phyloP scores from a whole-genome alignment of 2,329 filamentous ascomycete genomes.

The Teratosphaeria nubilosa region DNA sequence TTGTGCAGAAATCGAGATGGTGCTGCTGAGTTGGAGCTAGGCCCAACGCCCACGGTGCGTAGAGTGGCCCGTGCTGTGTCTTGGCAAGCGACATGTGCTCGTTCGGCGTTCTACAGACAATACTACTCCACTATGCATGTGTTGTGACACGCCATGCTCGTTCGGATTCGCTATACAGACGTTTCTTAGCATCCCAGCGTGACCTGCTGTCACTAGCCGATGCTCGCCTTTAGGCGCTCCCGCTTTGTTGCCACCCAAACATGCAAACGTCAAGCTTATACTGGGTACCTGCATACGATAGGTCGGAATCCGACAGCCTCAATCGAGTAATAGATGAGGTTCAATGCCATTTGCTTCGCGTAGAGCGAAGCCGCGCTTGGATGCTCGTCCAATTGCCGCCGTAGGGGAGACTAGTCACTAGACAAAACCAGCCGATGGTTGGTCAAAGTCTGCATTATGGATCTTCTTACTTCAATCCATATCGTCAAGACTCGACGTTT shows the following conservation, averaged over 20 bases:
- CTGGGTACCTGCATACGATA: not conserved
- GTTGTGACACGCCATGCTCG: not conserved
- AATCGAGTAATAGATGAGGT: not conserved
- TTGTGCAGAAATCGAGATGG: not conserved
- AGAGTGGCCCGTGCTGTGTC: not conserved
- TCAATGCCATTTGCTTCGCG: not conserved
- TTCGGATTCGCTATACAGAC: not conserved
- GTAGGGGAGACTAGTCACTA: not conserved
- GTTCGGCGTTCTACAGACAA: not conserved
- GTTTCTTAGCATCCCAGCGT: not conserved
- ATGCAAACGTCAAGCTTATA: not conserved
- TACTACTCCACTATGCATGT: not conserved
- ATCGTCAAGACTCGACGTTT: constrained; percentile 38
- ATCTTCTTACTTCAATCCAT: constrained; percentile 45
- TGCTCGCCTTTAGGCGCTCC: not conserved
- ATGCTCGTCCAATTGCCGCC: not conserved
- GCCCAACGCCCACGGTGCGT: not conserved
- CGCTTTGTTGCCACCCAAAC: not conserved
- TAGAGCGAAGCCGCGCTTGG: not conserved
- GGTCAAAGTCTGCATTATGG: not conserved
- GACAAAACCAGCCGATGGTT: not conserved
- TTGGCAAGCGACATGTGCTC: not conserved
- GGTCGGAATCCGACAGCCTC: not conserved
- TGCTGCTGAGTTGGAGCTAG: not conserved
- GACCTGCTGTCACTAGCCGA: not conserved